Evolutionary conservation across 345 rosid genomes (phyloP), one percentile per base, ranked within the genome.

Genomic region (Brassica cretica): DNA sequence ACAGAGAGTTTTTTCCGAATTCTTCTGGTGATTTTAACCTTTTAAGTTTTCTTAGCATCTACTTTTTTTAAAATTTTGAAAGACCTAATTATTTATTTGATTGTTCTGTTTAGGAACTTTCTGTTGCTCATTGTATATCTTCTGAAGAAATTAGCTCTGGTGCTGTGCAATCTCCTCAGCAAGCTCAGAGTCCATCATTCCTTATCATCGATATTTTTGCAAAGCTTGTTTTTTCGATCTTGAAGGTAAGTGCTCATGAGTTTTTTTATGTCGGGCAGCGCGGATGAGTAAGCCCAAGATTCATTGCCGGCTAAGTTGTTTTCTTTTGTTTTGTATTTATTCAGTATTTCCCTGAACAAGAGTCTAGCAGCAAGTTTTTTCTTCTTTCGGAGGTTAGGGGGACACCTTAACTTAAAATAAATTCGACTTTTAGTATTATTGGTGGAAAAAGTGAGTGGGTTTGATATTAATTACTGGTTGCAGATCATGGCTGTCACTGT

Each of bases 171-270:
- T 78, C 88, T 44, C 84, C 90, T 82, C 98, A 88, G 73, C 98
- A 86, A 86, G 83, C 68, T 49, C 96, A 89, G 81, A 83, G 78
- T 83, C 84, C 90, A 37, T 91, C 95, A 8, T 93, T 95, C 76
- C 89, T 91, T 76, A 92, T 89, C 27, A 91, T 95, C 12, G 99
- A 95, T 81, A 86, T 89, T 16, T 95, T 87, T 88, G 93, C 96
- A 37, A 93, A 90, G 80, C 96, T 95, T 64, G 88, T 93, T 18
- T 82, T 83, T 69, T 87, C 96, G 58, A 84, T 89, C 29, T 87
- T 95, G 46, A 93, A 81, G 86, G 98, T 95, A 74, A 86, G 3
- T 46, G 15, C 6, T 77, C 59, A 49, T 56, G 89, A 89, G 70
- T 53, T 21, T 53, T 21, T 21, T 46, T 51, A 11, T 37, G 60